Evolutionary conservation across 441 rosid genomes (phyloP).

Genomic region (Bruguiera hainesii): DNA sequence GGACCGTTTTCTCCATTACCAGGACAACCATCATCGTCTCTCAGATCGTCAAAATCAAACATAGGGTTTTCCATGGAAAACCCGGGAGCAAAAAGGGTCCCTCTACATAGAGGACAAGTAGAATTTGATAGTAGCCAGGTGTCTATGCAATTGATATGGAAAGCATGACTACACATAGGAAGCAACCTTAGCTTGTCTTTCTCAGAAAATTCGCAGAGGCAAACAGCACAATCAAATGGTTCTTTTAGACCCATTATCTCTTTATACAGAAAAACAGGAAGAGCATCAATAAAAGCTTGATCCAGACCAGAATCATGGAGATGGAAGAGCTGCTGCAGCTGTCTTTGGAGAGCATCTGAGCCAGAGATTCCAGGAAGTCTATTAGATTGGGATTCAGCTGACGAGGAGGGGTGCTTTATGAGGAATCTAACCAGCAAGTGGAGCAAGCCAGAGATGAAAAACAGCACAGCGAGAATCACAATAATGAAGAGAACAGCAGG

Average conservation of each 20-base stretch:
- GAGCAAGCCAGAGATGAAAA: slow-evolving; percentile 76
- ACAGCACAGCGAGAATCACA: slow-evolving; percentile 61
- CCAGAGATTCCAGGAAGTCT: slow-evolving; percentile 38
- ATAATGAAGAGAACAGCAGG: slow-evolving; percentile 68
- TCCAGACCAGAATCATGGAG: slow-evolving; percentile 72
- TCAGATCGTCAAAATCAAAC: slow-evolving; percentile 28
- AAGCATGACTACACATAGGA: slow-evolving; percentile 69
- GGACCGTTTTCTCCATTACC: slow-evolving; percentile 30
- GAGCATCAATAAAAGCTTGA: slow-evolving; percentile 58
- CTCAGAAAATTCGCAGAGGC: slow-evolving; percentile 60
- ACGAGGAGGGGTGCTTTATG: slow-evolving; percentile 68
- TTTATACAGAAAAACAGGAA: slow-evolving; percentile 62
- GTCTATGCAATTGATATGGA: slow-evolving; percentile 66
- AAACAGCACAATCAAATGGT: slow-evolving; percentile 71
- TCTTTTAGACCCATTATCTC: slow-evolving; percentile 56
- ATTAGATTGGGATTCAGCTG: slow-evolving; percentile 38
- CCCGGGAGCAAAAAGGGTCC: slow-evolving; percentile 39
- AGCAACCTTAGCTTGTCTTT: slow-evolving; percentile 66
- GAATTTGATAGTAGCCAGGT: slow-evolving; percentile 80
- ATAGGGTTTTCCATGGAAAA: slow-evolving; percentile 28
- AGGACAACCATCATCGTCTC: slow-evolving; percentile 31
- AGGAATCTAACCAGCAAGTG: slow-evolving; percentile 79
- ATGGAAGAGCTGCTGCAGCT: slow-evolving; percentile 70
- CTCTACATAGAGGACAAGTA: slow-evolving; percentile 74
- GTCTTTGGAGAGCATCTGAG: slow-evolving; percentile 54